Conservation (phyloP, 2,329 filamentous ascomycete genomes). For the Cladophialophora immunda region DNA sequence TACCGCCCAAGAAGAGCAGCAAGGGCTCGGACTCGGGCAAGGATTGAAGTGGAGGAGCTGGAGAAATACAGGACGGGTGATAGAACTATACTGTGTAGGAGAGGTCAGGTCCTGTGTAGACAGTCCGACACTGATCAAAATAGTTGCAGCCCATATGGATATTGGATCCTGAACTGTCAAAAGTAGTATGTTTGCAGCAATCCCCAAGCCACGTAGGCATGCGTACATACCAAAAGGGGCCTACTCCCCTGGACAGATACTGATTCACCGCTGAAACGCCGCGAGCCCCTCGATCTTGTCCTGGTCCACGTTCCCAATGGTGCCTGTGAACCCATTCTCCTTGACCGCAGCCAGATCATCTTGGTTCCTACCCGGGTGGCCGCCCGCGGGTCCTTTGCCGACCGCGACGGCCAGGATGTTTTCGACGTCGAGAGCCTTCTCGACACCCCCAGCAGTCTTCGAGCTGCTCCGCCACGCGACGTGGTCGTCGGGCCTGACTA, state of each 20-base stretch:
- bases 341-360: constrained; percentile 9
- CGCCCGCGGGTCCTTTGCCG: not conserved
- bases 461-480: constrained; percentile 42
- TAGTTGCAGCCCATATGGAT: too few species aligned
- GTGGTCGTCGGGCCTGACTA: constrained; percentile 45
- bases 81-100: too few species aligned
- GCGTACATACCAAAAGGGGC: too few species aligned
- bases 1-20: not conserved
- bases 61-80: not conserved
- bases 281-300: constrained; percentile 20
- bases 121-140: too few species aligned
- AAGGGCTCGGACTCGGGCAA: too few species aligned
- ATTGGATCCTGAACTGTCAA: too few species aligned
- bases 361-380: not conserved
- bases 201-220: not conserved
- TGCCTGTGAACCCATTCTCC: constrained; percentile 24
- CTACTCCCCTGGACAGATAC: too few species aligned
- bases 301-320: constrained; percentile 29
- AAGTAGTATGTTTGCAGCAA: too few species aligned
- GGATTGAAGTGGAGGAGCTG: not conserved
- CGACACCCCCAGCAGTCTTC: not conserved
- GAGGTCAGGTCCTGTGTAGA: too few species aligned
- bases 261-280: constrained; percentile 10
- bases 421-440: not conserved
- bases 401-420: constrained; percentile 9